A percentile compares a stretch with the other conserved stretches of the same genome.
phyloP scores from a whole-genome alignment of 768 basidiomycete genomes.

The Kwoniella sp. region DNA sequence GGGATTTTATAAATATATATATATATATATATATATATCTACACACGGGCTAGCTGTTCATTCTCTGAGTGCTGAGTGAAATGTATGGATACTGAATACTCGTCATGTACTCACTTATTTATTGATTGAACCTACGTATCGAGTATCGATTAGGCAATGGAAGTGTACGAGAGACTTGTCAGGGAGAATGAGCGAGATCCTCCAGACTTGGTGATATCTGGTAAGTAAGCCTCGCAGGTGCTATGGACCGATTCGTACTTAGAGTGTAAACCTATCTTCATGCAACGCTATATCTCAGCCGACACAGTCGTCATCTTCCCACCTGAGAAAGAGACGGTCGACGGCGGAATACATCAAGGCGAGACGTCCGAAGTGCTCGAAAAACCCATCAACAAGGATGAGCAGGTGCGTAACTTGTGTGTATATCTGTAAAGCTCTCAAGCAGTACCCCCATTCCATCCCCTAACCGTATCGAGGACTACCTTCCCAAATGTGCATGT shows the following conservation, averaged over 20 bases:
- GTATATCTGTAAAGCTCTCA: too few species aligned
- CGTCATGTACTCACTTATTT: too few species aligned
- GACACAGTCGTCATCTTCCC: conserved; percentile 90
- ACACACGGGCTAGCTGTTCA: not conserved
- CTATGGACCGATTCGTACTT: too few species aligned
- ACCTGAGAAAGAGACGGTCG: conserved; percentile 56
- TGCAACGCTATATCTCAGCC: conserved; percentile 60
- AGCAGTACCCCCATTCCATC: too few species aligned
- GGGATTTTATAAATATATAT: not conserved
- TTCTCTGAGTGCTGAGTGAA: not conserved
- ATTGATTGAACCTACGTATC: too few species aligned
- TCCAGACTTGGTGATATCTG: conserved; percentile 78
- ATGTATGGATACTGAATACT: not conserved
- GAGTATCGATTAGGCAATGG: conserved; percentile 69
- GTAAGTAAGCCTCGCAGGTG: too few species aligned
- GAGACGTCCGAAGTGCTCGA: conserved; percentile 77
- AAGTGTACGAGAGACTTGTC: conserved; percentile 78
- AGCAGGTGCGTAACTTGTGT: conserved; percentile 60
- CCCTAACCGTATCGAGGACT: too few species aligned
- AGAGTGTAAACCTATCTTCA: too few species aligned
- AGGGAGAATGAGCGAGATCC: conserved; percentile 65
- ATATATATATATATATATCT: too few species aligned
- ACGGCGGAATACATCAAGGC: conserved; percentile 32
- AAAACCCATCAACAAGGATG: conserved; percentile 76
- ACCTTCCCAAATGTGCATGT: too few species aligned